These are phyloP conservation scores for Anisogramma anomala DNA, from an alignment of 2,329 filamentous ascomycete species.

Conservation along the genomic window DNA sequence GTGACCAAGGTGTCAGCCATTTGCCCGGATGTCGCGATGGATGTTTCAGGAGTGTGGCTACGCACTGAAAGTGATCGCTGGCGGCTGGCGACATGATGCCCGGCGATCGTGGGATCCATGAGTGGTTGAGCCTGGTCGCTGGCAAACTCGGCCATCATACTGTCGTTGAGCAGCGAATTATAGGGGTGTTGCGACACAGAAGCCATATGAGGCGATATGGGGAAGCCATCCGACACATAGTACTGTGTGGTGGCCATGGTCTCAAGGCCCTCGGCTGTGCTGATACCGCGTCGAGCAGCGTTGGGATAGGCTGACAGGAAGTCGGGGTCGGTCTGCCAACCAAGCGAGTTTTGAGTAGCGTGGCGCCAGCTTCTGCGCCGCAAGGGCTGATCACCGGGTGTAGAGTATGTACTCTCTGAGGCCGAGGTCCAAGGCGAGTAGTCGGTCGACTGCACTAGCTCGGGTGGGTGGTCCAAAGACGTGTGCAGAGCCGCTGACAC, in stretches of 20 bases:
- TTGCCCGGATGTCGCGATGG: conserved; percentile 31
- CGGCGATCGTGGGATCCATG: conserved; percentile 8
- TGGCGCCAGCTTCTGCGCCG: conserved; percentile 18
- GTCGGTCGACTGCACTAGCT: conserved; percentile 22
- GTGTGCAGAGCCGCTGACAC: conserved; percentile 14
- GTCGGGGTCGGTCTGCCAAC: conserved; percentile 21
- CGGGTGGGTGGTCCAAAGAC: conserved; percentile 18
- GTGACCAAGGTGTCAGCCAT: conserved; percentile 39
- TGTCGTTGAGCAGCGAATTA: conserved; percentile 24
- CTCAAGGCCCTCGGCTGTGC: conserved; percentile 17
- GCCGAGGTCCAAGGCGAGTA: conserved; percentile 32
- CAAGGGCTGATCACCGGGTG: conserved; percentile 29
- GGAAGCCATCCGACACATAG: conserved; percentile 20
- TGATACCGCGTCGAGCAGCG: conserved; percentile 12
- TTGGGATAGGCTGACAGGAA: conserved; percentile 20
- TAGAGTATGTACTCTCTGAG: conserved; percentile 37
- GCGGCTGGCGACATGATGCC: conserved; percentile 21
- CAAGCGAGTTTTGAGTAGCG: conserved; percentile 19
- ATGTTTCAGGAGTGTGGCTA: conserved; percentile 36
- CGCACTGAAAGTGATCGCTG: conserved; percentile 34
- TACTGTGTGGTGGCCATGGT: conserved; percentile 19
- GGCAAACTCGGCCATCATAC: conserved; percentile 26
- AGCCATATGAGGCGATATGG: conserved; percentile 20
- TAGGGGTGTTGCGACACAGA: conserved; percentile 24
- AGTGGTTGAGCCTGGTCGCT: conserved; percentile 23